Conservation (phyloP, 2,329 filamentous ascomycete genomes). For the Capronia coronata region DNA sequence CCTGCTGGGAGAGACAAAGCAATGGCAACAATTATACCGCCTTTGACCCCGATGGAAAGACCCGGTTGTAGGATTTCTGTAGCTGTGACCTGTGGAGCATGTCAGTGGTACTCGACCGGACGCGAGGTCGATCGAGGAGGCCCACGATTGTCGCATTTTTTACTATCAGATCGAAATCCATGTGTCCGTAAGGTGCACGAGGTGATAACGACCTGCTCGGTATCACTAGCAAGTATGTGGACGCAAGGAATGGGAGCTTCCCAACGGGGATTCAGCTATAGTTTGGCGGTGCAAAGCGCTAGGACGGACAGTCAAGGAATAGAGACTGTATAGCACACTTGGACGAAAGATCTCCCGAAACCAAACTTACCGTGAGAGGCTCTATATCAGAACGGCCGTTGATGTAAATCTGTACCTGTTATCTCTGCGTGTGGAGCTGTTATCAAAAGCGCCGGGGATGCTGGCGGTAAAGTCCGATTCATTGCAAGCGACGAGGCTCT, state of each 20-base stretch:
- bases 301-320: too few relatives aligned
- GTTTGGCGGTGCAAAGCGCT: too few relatives aligned
- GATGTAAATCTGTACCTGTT: background rate
- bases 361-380: background rate
- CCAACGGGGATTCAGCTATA: too few relatives aligned
- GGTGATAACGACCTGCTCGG: too few relatives aligned
- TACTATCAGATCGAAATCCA: conserved; percentile 37
- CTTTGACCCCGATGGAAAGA: conserved; percentile 44
- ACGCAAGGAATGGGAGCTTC: too few relatives aligned
- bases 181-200: background rate
- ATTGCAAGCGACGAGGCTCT: background rate
- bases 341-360: too few relatives aligned
- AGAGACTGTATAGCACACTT: too few relatives aligned
- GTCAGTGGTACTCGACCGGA: conserved; percentile 17
- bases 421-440: background rate
- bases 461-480: conserved; percentile 13
- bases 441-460: background rate
- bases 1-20: conserved; percentile 35
- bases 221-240: too few relatives aligned
- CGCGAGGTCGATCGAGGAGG: background rate
- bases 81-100: conserved; percentile 38
- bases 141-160: conserved; percentile 40
- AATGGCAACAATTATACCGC: conserved; percentile 44
- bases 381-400: background rate
- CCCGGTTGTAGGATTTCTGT: conserved; percentile 41